phyloP scores from a whole-genome alignment of 257 asterid genomes.

The Solanum sitiens region DNA sequence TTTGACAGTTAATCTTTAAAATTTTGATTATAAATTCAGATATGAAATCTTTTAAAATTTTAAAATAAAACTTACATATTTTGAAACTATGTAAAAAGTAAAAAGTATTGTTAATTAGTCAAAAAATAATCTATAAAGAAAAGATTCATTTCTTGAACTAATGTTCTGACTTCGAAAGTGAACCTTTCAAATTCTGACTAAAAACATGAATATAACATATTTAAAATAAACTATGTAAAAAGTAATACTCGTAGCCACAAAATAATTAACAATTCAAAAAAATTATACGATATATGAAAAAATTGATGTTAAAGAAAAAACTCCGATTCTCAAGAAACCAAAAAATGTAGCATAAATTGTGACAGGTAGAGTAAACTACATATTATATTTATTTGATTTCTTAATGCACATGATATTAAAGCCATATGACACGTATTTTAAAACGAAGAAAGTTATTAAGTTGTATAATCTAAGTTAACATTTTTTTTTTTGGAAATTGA shows the following conservation, averaged over 20 bases:
- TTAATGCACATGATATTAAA: neutral
- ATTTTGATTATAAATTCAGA: neutral
- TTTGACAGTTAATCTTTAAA: neutral
- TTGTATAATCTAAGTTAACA: neutral
- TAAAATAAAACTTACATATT: neutral
- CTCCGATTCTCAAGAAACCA: accelerated
- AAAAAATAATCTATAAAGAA: neutral
- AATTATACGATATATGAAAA: neutral
- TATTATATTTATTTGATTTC: too few relatives aligned
- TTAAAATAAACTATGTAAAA: neutral
- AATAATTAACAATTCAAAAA: neutral
- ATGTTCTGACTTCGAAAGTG: neutral
- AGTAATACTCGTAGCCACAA: neutral
- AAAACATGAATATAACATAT: neutral
- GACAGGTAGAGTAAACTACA: neutral
- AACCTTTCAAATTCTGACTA: neutral
- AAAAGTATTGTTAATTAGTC: neutral
- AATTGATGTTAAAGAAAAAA: neutral
- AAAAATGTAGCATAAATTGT: neutral
- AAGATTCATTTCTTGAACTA: neutral
- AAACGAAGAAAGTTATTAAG: neutral
- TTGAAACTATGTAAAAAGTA: neutral
- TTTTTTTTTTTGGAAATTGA: neutral
- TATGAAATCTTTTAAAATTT: neutral
- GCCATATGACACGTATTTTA: neutral